Evolutionary conservation across 2,329 filamentous ascomycete species (phyloP), one percentile per base, ranked within the genome.

Genomic region (Aureobasidium namibiae): DNA sequence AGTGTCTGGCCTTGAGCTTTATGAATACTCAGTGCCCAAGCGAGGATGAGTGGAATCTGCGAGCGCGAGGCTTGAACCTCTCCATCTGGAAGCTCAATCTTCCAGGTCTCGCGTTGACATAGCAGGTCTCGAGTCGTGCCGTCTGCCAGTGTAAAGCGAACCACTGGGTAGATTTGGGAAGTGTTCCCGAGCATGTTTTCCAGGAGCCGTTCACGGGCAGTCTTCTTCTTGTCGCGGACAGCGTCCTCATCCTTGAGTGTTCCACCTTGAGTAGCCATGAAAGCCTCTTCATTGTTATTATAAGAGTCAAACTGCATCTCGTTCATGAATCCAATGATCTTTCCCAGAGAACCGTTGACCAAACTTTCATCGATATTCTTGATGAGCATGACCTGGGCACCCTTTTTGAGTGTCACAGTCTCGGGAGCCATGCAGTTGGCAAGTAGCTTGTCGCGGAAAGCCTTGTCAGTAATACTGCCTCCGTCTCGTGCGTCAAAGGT

Each of bases 371-470:
- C 94, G 75, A 97, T 87, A 67, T 99, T 99, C 73, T 99, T 99
- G 79, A 99, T 96, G n/a, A 99, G 78, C 94, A 99, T 99, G 45
- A 99, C 95, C 70, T 99, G 95, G 0, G 94, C 90, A 10, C 91
- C 90, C 63, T 94, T 87, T 72, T 96, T 97, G 31, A 99, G 75
- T 34, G 88, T 84, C 21, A 99, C 82, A 0, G 74, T 69, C 66
- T 87, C 87, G 0, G 94, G 92, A 0, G 94, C 92, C 89, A 99
- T 96, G 83, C 95, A 95, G 68, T 92, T 96, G 6, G 82, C 74
- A 6, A 99, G 78, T 0, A 97, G 74, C 68, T 85, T 92, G 46
- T 95, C 90, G 33, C 89, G 86, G 38, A 87, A 73, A 0, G 78
- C 74, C 18, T 80, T 79, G 64, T 96, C 90, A 36, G 74, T 73